Base-by-base conservation (phyloP, 2,329 filamentous ascomycete species). In the Arthroderma sp. region DNA sequence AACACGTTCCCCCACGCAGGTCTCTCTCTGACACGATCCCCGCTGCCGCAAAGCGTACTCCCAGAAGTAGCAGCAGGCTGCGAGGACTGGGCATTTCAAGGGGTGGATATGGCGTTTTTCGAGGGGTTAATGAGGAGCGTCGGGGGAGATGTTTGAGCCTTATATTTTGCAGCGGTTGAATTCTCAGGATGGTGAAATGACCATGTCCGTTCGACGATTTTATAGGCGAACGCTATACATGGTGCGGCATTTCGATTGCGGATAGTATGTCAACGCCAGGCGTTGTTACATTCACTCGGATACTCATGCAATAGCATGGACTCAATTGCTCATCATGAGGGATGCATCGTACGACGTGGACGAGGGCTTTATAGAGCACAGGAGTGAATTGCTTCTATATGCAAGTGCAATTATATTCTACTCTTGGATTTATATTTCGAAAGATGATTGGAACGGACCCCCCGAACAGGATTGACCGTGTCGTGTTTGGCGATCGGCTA, bases 91-190 rank as follows among this genome's bases (percentile, higher is more conserved):
- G 50, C 51, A 3, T 44, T 61, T 6, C 56, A 58, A 33, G 57
- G 57, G 6, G 54, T 61, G 6, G 58, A 62, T 38, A 48, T 54
- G 30, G 54, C 58, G n/a, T 49, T 62, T n/a, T 57, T 62, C 36
- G 51, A 50, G 28, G 54, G 47, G 36, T 43, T 60, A 10, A 48
- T 48, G 42, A 47, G 34, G 28, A 31, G 43, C 22, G 8, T 39
- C 15, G 37, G 8, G 22, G 37, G 37, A 27, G 37, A 39, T 22
- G 37, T 8, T 9, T 39, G 37, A 39, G 8, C 37, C 37, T 39
- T n/a, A 9, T 9, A 22, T 22, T 39, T 22, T 39, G 10, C 37
- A 39, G 10, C 8, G 37, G 8, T 39, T 39, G 15, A 39, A 27
- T 22, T n/a, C 15, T 22, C 22, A 15, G 22, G 36, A 38, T 7